These are phyloP conservation scores for Saccharum officinarum DNA, from an alignment of 176 grass and related monocot species.

Conservation along the genomic window DNA sequence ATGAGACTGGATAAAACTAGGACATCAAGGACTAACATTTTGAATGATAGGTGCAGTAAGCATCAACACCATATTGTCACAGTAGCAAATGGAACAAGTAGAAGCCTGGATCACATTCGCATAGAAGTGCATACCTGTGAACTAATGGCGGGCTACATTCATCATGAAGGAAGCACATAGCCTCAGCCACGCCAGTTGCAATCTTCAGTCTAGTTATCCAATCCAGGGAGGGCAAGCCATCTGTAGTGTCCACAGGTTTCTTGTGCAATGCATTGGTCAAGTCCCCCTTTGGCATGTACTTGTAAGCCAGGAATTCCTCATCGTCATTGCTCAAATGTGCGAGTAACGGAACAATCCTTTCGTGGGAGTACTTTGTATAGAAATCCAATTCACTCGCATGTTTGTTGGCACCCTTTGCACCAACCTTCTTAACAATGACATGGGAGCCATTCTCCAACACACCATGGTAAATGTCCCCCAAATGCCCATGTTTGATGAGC, in stretches of 20 bases:
- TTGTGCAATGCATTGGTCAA: constrained; percentile 74
- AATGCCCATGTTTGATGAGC: constrained; percentile 72
- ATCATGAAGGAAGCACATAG: constrained; percentile 92
- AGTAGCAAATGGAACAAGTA: constrained; percentile 11
- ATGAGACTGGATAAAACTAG: neutral
- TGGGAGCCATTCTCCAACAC: constrained; percentile 67
- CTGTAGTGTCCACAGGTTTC: constrained; percentile 46
- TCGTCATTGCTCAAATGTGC: constrained; percentile 52
- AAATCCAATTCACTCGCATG: constrained; percentile 57
- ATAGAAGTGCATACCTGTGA: constrained; percentile 61
- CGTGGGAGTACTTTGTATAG: constrained; percentile 41
- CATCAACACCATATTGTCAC: constrained; percentile 19
- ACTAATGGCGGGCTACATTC: constrained; percentile 83
- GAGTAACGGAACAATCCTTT: constrained; percentile 69
- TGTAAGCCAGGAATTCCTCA: constrained; percentile 71
- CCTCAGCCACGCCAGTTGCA: constrained; percentile 74
- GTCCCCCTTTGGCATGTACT: constrained; percentile 76
- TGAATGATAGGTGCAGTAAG: neutral
- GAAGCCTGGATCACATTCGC: constrained; percentile 7
- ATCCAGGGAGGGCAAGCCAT: constrained; percentile 72
- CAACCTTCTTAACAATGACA: constrained; percentile 69
- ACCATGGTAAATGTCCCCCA: constrained; percentile 75
- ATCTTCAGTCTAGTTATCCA: constrained; percentile 99
- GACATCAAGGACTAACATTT: neutral
- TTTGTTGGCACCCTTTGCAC: constrained; percentile 35